Percentiles rank a stretch among this genome's conserved stretches.
Conservation (phyloP, 371 early-diverging fungal species). For the Entomophthora muscae region DNA sequence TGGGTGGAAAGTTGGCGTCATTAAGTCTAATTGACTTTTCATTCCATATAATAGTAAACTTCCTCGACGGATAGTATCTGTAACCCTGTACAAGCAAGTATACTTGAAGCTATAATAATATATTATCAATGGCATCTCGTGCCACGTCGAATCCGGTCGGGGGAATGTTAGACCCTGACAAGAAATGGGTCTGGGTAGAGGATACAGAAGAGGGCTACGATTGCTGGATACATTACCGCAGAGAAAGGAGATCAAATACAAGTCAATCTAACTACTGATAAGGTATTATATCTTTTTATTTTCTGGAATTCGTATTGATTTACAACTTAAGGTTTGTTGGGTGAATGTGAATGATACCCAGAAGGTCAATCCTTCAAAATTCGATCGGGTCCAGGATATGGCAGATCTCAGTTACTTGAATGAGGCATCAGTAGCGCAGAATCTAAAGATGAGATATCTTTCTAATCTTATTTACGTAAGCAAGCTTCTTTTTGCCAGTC, state of each 20-base stretch:
- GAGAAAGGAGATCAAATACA: slow-evolving; percentile 49
- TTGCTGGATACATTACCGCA: slow-evolving; percentile 60
- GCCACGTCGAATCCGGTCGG: neutral
- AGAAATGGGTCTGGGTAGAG: slow-evolving; percentile 93
- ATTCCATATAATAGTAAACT: too few relatives aligned
- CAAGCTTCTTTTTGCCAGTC: slow-evolving; percentile 9
- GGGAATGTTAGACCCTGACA: slow-evolving; percentile 25
- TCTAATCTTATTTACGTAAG: slow-evolving; percentile 84
- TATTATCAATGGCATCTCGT: neutral
- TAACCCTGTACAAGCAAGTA: too few relatives aligned
- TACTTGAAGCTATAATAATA: too few relatives aligned
- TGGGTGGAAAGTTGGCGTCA: too few relatives aligned
- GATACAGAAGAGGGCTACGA: slow-evolving; percentile 78
- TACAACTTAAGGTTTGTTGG: slow-evolving; percentile 32
- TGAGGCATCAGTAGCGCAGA: slow-evolving; percentile 97
- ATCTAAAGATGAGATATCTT: slow-evolving; percentile 77
- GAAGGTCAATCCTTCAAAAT: slow-evolving; percentile 99
- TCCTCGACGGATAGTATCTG: too few relatives aligned
- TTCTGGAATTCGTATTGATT: too few relatives aligned
- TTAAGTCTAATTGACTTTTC: too few relatives aligned
- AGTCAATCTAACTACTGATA: slow-evolving; percentile 50
- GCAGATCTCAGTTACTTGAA: slow-evolving; percentile 94
- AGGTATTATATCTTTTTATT: too few relatives aligned
- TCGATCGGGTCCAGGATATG: slow-evolving; percentile 97
- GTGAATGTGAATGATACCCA: slow-evolving; percentile 62